Conservation (phyloP, 2,329 filamentous ascomycete genomes). For the Rutstroemia sp. region DNA sequence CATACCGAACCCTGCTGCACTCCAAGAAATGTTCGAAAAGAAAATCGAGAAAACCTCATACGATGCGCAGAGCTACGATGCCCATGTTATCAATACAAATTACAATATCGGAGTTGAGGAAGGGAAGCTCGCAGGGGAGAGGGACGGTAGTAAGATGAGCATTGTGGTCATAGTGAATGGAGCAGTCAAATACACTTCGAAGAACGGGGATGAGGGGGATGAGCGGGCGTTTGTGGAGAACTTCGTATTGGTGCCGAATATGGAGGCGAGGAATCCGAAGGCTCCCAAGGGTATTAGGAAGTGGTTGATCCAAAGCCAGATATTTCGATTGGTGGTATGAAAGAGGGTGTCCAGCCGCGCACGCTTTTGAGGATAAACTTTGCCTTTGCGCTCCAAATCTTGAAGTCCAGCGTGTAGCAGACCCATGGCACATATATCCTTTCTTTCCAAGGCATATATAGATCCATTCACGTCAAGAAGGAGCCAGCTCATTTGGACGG, state of each 20-base stretch:
- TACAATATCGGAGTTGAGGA: constrained; percentile 52
- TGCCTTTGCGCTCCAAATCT: too few relatives aligned
- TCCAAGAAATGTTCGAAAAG: constrained; percentile 60
- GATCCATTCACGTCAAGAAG: too few relatives aligned
- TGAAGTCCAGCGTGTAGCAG: too few relatives aligned
- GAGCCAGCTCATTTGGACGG: too few relatives aligned
- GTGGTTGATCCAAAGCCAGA: constrained; percentile 67
- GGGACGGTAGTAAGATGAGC: constrained; percentile 55
- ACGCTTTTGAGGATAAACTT: too few relatives aligned
- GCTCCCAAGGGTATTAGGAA: constrained; percentile 45
- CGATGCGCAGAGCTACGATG: constrained; percentile 69
- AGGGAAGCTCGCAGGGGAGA: constrained; percentile 32
- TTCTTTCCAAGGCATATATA: too few relatives aligned
- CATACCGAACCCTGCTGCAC: constrained; percentile 53
- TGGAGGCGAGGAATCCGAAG: constrained; percentile 48
- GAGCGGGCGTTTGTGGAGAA: constrained; percentile 71
- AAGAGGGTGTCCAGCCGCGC: too few relatives aligned
- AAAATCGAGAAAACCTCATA: constrained; percentile 56
- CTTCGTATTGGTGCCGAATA: constrained; percentile 74
- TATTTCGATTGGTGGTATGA: constrained; percentile 46
- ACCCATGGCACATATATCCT: too few relatives aligned
- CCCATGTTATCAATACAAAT: constrained; percentile 67
- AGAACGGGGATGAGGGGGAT: constrained; percentile 44
- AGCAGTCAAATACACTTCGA: constrained; percentile 56
- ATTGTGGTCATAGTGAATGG: constrained; percentile 70